Conservation (phyloP, 2,329 filamentous ascomycete genomes). For the Daldinia sp. region DNA sequence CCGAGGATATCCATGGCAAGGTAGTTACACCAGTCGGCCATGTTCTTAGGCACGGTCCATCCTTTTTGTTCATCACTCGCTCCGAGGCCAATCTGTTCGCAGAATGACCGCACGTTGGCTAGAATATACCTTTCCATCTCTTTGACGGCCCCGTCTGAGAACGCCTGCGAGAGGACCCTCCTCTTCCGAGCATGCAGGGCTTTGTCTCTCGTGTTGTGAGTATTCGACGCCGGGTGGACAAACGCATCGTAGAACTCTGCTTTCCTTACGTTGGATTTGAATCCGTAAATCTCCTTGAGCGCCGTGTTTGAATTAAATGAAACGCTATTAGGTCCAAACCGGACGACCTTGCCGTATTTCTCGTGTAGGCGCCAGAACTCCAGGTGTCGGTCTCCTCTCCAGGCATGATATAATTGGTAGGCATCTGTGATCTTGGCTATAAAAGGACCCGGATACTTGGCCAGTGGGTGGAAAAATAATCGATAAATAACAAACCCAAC, state of each 20-base stretch:
- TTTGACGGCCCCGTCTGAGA: slow-evolving; percentile 71
- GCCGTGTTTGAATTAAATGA: slow-evolving; percentile 78
- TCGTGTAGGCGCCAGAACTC: slow-evolving; percentile 76
- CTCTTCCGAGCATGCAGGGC: slow-evolving; percentile 74
- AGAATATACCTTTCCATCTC: slow-evolving; percentile 74
- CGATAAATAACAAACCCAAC: slow-evolving; percentile 60
- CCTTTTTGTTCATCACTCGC: slow-evolving; percentile 57
- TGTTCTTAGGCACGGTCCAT: slow-evolving; percentile 67
- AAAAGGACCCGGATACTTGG: slow-evolving; percentile 71
- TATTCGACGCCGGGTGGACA: slow-evolving; percentile 74
- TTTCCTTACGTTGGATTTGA: slow-evolving; percentile 70
- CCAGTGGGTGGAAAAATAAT: slow-evolving; percentile 69
- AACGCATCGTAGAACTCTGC: slow-evolving; percentile 78
- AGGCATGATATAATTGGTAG: slow-evolving; percentile 76
- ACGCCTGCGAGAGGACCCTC: slow-evolving; percentile 75
- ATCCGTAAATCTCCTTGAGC: slow-evolving; percentile 72
- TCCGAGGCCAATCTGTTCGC: slow-evolving; percentile 60
- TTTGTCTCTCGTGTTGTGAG: slow-evolving; percentile 76
- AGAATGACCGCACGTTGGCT: slow-evolving; percentile 72
- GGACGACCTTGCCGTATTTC: slow-evolving; percentile 76
- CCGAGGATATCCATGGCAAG: slow-evolving; percentile 70
- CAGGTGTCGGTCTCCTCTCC: slow-evolving; percentile 77
- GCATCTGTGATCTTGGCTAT: slow-evolving; percentile 70
- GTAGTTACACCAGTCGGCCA: slow-evolving; percentile 70
- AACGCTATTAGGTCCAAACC: slow-evolving; percentile 79